These are phyloP conservation scores for Ilyonectria mors-panacis DNA, from an alignment of 2,329 filamentous ascomycete species.

Conservation along the genomic window DNA sequence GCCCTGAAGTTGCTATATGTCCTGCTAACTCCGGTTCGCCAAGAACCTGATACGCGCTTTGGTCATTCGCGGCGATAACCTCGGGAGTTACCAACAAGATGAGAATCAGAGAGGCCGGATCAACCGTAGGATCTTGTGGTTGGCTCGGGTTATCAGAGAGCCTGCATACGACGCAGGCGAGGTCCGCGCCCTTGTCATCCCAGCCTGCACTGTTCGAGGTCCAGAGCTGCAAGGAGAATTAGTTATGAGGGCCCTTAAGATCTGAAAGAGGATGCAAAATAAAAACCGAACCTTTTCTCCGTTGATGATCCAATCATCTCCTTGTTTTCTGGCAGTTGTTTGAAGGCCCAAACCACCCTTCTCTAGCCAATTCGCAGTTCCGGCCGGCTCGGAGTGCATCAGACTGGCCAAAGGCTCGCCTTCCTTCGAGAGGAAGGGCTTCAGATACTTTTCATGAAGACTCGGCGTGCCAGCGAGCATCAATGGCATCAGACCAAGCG, in stretches of 20 bases:
- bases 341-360: slow-evolving; percentile 4
- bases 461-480: slow-evolving; percentile 59
- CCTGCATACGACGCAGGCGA: slow-evolving; percentile 67
- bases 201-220: slow-evolving; percentile 68
- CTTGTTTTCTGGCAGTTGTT: slow-evolving; percentile 52
- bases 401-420: not conserved
- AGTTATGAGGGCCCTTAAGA: not conserved
- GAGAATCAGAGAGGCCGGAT: slow-evolving; percentile 54
- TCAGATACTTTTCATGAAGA: slow-evolving; percentile 51
- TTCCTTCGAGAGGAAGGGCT: not conserved
- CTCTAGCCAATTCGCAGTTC: slow-evolving; percentile 15
- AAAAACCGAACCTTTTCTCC: slow-evolving; percentile 61
- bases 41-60: slow-evolving; percentile 61
- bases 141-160: slow-evolving; percentile 43
- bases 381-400: slow-evolving; percentile 11
- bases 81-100: slow-evolving; percentile 65
- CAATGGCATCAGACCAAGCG: slow-evolving; percentile 66
- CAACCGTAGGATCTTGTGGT: slow-evolving; percentile 27
- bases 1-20: slow-evolving; percentile 63
- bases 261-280: not conserved
- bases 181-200: slow-evolving; percentile 66
- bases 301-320: slow-evolving; percentile 65
- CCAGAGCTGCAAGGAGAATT: slow-evolving; percentile 57
- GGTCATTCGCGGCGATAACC: slow-evolving; percentile 60
- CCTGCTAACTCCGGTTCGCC: slow-evolving; percentile 61